Evolutionary conservation across 164 flowering plant genomes (phyloP).

Genomic region (Dillenia turbinata): DNA sequence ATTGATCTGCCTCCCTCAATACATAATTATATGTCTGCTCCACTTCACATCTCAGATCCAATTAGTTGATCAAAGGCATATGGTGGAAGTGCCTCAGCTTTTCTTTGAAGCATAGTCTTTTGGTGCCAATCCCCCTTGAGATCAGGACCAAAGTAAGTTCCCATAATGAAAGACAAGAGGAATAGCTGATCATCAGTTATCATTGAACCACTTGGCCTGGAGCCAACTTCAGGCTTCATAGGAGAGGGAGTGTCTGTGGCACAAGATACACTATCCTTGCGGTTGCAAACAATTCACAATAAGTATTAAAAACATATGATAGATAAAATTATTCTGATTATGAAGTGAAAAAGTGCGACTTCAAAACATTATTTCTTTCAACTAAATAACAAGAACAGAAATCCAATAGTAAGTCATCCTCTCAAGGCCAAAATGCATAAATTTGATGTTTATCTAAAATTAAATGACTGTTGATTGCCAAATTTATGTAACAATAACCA

Average conservation of each 20-base stretch:
- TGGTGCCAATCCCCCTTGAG: constrained; percentile 27
- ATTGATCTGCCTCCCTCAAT: constrained; percentile 37
- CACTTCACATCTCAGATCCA: constrained; percentile 33
- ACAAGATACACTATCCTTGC: constrained; percentile 7
- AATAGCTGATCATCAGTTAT: constrained; percentile 40
- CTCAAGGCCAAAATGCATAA: no score
- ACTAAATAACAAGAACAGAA: no score
- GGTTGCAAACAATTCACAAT: not conserved
- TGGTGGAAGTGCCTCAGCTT: constrained; percentile 36
- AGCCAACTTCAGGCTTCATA: not conserved
- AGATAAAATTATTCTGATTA: no score
- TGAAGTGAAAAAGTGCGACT: no score
- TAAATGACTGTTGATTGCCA: no score
- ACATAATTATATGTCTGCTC: constrained; percentile 39
- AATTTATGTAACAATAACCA: no score
- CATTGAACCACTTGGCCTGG: constrained; percentile 5
- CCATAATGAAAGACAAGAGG: constrained; percentile 45
- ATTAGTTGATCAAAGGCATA: constrained; percentile 36
- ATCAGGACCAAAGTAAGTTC: constrained; percentile 61
- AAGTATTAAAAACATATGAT: no score
- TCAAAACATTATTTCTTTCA: no score
- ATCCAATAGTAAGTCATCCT: no score
- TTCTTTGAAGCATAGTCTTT: constrained; percentile 43
- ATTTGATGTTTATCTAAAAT: no score
- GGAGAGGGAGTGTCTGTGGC: constrained; percentile 12